phyloP scores from a whole-genome alignment of 1,284 basidiomycete genomes.

The Malassezia vespertilionis region DNA sequence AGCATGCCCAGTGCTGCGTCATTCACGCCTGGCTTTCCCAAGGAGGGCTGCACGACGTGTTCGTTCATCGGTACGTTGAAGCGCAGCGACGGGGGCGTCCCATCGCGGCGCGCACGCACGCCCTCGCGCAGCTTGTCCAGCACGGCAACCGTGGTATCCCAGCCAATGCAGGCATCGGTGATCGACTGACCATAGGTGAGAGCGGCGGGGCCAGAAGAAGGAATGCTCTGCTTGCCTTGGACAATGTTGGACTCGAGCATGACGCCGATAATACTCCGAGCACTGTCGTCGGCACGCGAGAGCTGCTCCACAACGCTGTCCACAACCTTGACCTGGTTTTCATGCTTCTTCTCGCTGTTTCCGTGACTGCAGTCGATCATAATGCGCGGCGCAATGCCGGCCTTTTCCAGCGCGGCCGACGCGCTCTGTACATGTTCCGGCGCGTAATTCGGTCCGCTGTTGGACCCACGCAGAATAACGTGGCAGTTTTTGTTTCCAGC shows the following conservation, averaged over 20 bases:
- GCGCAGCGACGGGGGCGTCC: conserved; percentile 19
- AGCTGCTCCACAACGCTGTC: conserved; percentile 51
- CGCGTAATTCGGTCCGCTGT: conserved; percentile 43
- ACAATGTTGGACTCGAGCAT: conserved; percentile 94
- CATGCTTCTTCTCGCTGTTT: conserved; percentile 56
- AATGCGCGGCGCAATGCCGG: conserved; percentile 30
- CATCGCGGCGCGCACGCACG: conserved; percentile 24
- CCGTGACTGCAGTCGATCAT: conserved; percentile 72
- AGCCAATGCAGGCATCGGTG: conserved; percentile 41
- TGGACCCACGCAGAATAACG: conserved; percentile 45
- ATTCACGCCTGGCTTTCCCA: conserved; percentile 23
- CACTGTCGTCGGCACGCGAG: conserved; percentile 17
- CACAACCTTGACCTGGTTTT: conserved; percentile 54
- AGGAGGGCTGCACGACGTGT: not conserved
- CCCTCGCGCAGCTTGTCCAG: conserved; percentile 26
- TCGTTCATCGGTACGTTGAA: conserved; percentile 1
- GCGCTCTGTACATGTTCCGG: conserved; percentile 27
- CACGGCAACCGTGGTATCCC: conserved; percentile 37
- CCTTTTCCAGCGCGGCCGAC: conserved; percentile 25
- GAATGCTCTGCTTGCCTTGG: conserved; percentile 49
- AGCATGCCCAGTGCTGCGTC: conserved; percentile 28
- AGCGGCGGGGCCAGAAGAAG: conserved; percentile 23
- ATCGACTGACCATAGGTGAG: conserved; percentile 39
- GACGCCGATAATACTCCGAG: conserved; percentile 71
- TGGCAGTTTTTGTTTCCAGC: conserved; percentile 46